Base-by-base conservation (phyloP, 371 early-diverging fungal genomes). In the Mortierella sp. region DNA sequence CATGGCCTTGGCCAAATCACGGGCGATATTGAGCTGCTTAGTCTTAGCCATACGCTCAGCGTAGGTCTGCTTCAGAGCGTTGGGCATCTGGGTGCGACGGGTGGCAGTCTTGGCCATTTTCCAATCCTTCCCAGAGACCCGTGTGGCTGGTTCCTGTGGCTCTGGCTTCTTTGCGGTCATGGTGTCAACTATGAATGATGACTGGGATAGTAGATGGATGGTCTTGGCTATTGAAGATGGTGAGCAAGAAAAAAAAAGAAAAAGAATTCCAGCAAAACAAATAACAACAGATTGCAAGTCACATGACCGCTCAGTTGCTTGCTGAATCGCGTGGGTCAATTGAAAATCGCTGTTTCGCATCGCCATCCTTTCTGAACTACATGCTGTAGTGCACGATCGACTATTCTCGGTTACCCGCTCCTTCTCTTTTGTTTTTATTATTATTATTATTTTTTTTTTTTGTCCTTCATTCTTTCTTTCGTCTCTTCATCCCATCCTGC, bases 61-160 rank as follows among this genome's bases (percentile, higher is more conserved):
- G 26, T 60, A 76, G 19, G 78, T 60, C 54, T 69, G 64, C 62
- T 76, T 76, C 49, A 76, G 39, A 19, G 70, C 78, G 27, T 44
- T 70, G 43, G 70, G 78, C 66, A 76, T 60, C 46, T 76, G 70
- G 12, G 70, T 31, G 41, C 78, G 60, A 32, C 60, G 60, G n/a
- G 78, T 70, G 37, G 78, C 32, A 5, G 65, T 50, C 60, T 76
- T 76, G 8, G 78, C 65, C 65, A 70, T 12, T 62, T 76, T 76
- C 78, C 78, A 76, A 44, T 76, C 78, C 66, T 76, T 76, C 21
- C 78, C 78, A 15, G 78, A 76, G 30, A 76, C 62, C 23, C 78
- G 60, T 11, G 54, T 54, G 28, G 43, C 44, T 44, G 70, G 78
- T 50, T 68, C 75, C 51, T 76, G 76, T 30, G 69, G 78, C n/a